Conservation (phyloP, 192 early-diverging fungal species). For the Glomus cerebriforme region DNA sequence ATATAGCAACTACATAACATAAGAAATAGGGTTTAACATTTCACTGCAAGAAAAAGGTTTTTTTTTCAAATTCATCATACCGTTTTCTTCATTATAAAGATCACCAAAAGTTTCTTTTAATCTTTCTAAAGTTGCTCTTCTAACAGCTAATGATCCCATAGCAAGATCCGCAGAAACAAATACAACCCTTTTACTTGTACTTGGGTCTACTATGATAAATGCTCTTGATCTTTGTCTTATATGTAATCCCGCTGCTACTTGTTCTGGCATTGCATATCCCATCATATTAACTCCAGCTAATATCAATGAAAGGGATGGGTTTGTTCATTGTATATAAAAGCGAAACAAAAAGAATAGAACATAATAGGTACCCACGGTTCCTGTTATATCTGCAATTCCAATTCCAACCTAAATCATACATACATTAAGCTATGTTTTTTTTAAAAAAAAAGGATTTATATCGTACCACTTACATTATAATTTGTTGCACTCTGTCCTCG, state of each 20-base stretch:
- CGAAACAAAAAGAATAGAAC: no score
- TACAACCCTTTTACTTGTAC: slow-evolving; percentile 13
- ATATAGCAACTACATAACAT: not conserved
- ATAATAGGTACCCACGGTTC: not conserved
- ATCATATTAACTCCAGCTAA: slow-evolving; percentile 36
- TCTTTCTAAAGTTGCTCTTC: not conserved
- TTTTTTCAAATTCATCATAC: not conserved
- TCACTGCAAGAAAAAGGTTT: not conserved
- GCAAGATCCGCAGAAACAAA: slow-evolving; percentile 34
- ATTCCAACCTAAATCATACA: slow-evolving; percentile 26
- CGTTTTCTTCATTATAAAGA: not conserved
- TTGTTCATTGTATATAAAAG: not conserved
- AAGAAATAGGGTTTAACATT: not conserved
- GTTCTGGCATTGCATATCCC: slow-evolving; percentile 38
- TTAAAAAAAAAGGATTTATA: no score
- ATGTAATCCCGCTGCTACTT: slow-evolving; percentile 34
- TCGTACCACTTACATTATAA: no score
- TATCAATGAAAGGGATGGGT: not conserved
- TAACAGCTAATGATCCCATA: slow-evolving; percentile 28
- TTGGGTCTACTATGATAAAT: slow-evolving; percentile 33
- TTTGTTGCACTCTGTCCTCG: no score
- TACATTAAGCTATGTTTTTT: no score
- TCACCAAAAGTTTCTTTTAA: not conserved
- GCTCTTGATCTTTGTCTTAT: slow-evolving; percentile 35
- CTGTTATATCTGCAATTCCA: slow-evolving; percentile 40